Percentiles rank a stretch among this genome's conserved stretches.
Conservation (phyloP, 1,284 basidiomycete species). For the Polyporus tsugae region DNA sequence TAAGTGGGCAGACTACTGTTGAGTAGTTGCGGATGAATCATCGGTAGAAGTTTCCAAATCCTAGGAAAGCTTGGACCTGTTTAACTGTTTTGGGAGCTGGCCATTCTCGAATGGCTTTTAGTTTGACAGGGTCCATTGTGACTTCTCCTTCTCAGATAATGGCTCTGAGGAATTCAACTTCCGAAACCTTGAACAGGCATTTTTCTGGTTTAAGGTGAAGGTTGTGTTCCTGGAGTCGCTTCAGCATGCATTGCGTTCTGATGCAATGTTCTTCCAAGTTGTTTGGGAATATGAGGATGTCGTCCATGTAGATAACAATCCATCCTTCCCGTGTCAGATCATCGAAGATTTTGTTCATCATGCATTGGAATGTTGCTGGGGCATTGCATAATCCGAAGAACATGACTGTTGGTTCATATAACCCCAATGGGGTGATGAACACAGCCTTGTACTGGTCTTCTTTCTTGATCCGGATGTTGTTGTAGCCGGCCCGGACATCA, state of each 20-base stretch:
- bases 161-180: slow-evolving; percentile 49
- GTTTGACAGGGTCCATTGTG: slow-evolving; percentile 49
- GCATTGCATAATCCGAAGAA: slow-evolving; percentile 16
- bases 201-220: not conserved
- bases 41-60: slow-evolving; percentile 53
- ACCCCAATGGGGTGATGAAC: slow-evolving; percentile 11
- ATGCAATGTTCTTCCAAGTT: not conserved
- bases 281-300: slow-evolving; percentile 8
- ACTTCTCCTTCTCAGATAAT: slow-evolving; percentile 41
- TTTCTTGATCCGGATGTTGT: slow-evolving; percentile 17
- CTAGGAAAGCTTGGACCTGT: slow-evolving; percentile 47
- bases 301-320: slow-evolving; percentile 14
- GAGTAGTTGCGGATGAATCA: slow-evolving; percentile 50
- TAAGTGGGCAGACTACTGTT: not conserved
- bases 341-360: slow-evolving; percentile 14
- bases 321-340: not conserved
- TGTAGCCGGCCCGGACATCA: slow-evolving; percentile 13
- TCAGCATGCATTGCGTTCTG: not conserved
- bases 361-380: slow-evolving; percentile 12
- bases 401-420: slow-evolving; percentile 15
- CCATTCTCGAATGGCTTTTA: slow-evolving; percentile 47
- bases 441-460: slow-evolving; percentile 17
- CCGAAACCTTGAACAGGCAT: slow-evolving; percentile 37
- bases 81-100: slow-evolving; percentile 39
- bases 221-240: not conserved